Base-by-base conservation (phyloP, 2,329 filamentous ascomycete species). In the Neoscytalidium dimidiatum region DNA sequence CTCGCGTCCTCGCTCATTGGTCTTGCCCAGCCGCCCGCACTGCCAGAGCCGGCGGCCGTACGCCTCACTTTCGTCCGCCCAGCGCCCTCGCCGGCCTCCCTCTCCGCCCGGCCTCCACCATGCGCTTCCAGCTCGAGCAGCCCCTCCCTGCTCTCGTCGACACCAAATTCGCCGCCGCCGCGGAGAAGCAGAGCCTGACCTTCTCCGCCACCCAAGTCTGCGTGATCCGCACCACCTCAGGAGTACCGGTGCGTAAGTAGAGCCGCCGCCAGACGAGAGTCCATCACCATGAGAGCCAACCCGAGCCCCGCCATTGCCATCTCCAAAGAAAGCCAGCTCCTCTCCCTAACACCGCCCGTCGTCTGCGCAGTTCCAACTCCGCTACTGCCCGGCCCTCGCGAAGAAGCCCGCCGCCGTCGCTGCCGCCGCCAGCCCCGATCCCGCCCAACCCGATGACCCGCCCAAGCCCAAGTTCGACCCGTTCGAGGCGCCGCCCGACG, bases 371-470 rank as follows among this genome's bases (percentile, higher is more conserved):
- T 91, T 92, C 72, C 90, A 92, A 77, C 79, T 92, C 2, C 88
- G 90, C 60, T 92, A 87, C 80, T 90, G 89, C 8, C 89, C 89
- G 0, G 78, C 88, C 0, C 82, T 92, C 4, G 88, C 88, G 53
- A 86, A 85, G 71, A 92, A 92, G 71, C 89, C 90, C 4, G 66
- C 71, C 23, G 67, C 67, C 3, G 21, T 17, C n/a, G 3, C 51
- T 11, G 46, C 35, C 53, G 68, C 2, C 7, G 66, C 38, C n/a
- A n/a, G n/a, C n/a, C n/a, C 68, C 1, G 49, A 58, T 17, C 56
- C 53, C 17, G 66, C 67, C 4, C 43, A 19, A 21, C 17, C 46
- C 26, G 48, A 70, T 1, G 29, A 41, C 5, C 19, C 44, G 44
- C 58, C 48, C 38, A 58, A 64, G 43, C 70, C 72, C 66, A 76